These are phyloP conservation scores for Aureobasidium sp. DNA, from an alignment of 2,329 filamentous ascomycete genomes.

Conservation along the genomic window DNA sequence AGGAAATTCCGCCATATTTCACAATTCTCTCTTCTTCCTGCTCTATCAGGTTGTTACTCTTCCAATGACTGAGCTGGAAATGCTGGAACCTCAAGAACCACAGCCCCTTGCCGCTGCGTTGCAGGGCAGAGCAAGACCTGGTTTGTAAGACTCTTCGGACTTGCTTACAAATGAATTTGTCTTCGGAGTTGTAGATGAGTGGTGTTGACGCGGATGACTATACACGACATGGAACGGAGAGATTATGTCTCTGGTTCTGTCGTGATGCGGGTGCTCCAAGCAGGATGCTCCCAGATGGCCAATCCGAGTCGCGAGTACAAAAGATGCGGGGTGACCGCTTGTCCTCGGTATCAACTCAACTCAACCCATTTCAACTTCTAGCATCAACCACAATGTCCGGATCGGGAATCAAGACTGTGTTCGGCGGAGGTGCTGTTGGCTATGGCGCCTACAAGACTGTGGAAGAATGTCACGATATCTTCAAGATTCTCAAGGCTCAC, in stretches of 20 bases:
- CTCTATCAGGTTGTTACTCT: background rate
- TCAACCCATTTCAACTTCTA: background rate
- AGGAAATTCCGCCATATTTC: background rate
- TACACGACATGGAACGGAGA: background rate
- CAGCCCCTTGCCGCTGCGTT: background rate
- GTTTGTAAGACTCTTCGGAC: background rate
- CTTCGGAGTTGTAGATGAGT: background rate
- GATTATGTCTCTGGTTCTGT: background rate
- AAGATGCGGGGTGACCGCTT: background rate
- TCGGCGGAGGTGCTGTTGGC: conserved; percentile 27
- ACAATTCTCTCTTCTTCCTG: background rate
- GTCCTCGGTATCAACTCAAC: background rate
- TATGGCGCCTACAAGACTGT: conserved; percentile 18
- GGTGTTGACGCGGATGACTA: background rate
- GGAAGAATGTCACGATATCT: conserved; percentile 20
- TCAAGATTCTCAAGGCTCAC: conserved; percentile 26
- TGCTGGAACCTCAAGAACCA: background rate
- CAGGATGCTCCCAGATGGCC: background rate
- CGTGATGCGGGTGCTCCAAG: background rate
- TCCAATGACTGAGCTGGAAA: background rate
- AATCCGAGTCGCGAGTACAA: background rate
- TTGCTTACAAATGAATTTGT: background rate
- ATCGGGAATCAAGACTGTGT: conserved; percentile 29
- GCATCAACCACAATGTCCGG: conserved; percentile 10
- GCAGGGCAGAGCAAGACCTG: background rate